phyloP scores from a whole-genome alignment of 2,329 filamentous ascomycete species.

The Gnomoniopsis smithogilvyi region DNA sequence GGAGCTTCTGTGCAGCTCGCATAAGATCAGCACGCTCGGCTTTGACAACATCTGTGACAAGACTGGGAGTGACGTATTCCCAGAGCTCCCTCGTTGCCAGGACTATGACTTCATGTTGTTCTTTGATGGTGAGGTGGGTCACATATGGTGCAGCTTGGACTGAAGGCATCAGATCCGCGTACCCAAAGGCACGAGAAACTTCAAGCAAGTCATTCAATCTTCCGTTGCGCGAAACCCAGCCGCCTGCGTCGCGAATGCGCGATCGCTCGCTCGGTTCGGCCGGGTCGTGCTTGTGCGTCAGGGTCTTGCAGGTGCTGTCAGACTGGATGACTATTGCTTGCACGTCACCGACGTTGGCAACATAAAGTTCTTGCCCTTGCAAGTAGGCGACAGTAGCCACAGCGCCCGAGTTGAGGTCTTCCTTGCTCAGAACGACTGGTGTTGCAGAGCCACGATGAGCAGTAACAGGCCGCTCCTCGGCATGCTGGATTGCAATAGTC shows the following conservation, averaged over 20 bases:
- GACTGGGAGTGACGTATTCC: conserved; percentile 87
- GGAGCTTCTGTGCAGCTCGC: conserved; percentile 89
- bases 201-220: conserved; percentile 88
- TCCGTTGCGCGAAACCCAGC: conserved; percentile 92
- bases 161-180: conserved; percentile 86
- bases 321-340: conserved; percentile 94
- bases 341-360: conserved; percentile 93
- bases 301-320: conserved; percentile 75
- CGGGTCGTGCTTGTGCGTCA: conserved; percentile 91
- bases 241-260: conserved; percentile 89
- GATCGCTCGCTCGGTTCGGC: conserved; percentile 80
- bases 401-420: conserved; percentile 85
- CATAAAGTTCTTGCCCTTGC: conserved; percentile 83
- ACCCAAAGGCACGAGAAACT: conserved; percentile 93
- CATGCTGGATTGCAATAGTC: conserved; percentile 74
- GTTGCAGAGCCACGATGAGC: conserved; percentile 69
- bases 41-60: conserved; percentile 87
- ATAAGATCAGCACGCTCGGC: conserved; percentile 87
- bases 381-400: conserved; percentile 91
- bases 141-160: conserved; percentile 90
- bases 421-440: conserved; percentile 76
- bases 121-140: conserved; percentile 71
- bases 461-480: conserved; percentile 67
- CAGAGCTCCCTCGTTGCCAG: conserved; percentile 90
- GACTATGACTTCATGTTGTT: conserved; percentile 90